Percentiles rank a stretch among this genome's conserved stretches.
These are phyloP conservation scores for Debaryomyces subglobosus DNA, from an alignment of 1,139 yeast genomes.

Conservation along the genomic window DNA sequence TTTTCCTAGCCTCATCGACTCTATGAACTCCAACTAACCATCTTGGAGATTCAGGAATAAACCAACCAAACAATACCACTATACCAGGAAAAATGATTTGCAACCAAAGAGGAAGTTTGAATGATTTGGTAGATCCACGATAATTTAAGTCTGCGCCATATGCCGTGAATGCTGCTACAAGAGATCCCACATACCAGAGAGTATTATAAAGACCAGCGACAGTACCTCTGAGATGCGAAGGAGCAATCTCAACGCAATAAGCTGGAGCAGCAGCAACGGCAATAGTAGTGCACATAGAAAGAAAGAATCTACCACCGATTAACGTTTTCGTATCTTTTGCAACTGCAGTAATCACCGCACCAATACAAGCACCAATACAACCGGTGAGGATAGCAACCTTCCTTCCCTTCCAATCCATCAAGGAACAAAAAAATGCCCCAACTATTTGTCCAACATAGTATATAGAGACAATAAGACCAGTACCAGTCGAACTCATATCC, in stretches of 20 bases:
- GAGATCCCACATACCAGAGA: conserved; percentile 28
- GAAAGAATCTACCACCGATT: conserved; percentile 28
- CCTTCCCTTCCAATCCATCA: conserved; percentile 24
- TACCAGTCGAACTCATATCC: conserved; percentile 17
- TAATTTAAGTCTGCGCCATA: conserved; percentile 25
- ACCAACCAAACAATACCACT: conserved; percentile 19
- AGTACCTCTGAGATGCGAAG: conserved; percentile 27
- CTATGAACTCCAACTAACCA: conserved; percentile 47
- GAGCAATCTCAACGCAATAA: conserved; percentile 29
- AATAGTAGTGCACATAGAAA: conserved; percentile 14
- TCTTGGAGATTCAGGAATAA: conserved; percentile 65
- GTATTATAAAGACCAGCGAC: conserved; percentile 25
- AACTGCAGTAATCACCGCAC: conserved; percentile 28
- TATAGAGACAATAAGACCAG: conserved; percentile 24
- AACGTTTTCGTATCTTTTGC: conserved; percentile 21
- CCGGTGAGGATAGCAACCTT: conserved; percentile 21
- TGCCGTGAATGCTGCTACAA: conserved; percentile 28
- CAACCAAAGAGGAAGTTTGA: conserved; percentile 19
- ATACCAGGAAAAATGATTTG: conserved; percentile 18
- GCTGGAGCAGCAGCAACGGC: conserved; percentile 24
- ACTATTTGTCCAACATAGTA: conserved; percentile 22
- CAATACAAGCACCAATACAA: conserved; percentile 22
- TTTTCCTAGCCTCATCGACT: conserved; percentile 36
- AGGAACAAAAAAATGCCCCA: conserved; percentile 21
- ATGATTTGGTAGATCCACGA: conserved; percentile 20